Conservation (phyloP, 805 yeast species). For the Metschnikowia peoriensis region DNA sequence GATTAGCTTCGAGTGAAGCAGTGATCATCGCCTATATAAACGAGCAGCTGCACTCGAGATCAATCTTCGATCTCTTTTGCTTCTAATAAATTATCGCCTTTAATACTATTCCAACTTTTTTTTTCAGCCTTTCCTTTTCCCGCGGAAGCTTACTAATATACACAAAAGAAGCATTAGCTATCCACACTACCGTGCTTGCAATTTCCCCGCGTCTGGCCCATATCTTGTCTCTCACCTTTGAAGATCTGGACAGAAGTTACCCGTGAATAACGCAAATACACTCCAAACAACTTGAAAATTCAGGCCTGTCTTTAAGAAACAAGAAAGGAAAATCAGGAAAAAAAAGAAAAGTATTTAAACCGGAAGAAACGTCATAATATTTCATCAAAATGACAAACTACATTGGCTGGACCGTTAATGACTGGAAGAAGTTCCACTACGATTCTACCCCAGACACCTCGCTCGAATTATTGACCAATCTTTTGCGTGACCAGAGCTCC, state of each 20-base stretch:
- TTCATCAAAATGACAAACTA: constrained; percentile 2
- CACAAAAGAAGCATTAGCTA: too few relatives aligned
- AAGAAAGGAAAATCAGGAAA: not conserved
- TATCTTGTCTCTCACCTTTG: constrained; percentile 8
- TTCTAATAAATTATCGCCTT: not conserved
- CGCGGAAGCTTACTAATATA: not conserved
- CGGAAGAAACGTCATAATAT: too few relatives aligned
- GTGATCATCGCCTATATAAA: constrained; percentile 6
- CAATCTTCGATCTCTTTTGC: not conserved
- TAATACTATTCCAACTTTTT: not conserved
- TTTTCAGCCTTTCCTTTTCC: not conserved
- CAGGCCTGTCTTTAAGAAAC: not conserved
- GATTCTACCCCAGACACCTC: constrained; percentile 63
- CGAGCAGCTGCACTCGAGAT: not conserved
- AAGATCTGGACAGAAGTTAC: constrained; percentile 3
- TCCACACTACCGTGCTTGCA: not conserved
- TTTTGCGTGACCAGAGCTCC: constrained; percentile 51
- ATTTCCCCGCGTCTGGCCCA: not conserved
- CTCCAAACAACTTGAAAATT: too few relatives aligned
- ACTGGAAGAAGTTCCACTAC: constrained; percentile 74
- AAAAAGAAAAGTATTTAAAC: not conserved
- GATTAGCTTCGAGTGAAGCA: constrained; percentile 1
- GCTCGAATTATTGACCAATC: constrained; percentile 42
- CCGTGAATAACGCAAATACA: not conserved
- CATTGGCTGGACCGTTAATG: constrained; percentile 74